These are phyloP conservation scores for Clonostachys solani DNA, from an alignment of 2,329 filamentous ascomycete genomes.

Conservation along the genomic window DNA sequence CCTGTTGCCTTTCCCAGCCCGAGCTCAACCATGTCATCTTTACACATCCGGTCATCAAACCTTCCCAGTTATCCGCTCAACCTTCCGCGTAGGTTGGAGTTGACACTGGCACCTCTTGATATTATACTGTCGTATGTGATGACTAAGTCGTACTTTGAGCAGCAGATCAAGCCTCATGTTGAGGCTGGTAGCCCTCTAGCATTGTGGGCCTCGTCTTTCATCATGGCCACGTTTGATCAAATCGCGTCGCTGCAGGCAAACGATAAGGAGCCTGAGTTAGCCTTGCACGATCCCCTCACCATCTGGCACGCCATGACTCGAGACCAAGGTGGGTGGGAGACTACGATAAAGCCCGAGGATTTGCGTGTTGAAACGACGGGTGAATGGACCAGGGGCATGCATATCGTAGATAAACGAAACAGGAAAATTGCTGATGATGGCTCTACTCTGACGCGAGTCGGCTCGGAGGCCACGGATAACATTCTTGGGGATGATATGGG, in stretches of 20 bases:
- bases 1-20: constrained; percentile 70
- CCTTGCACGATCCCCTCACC: constrained; percentile 73
- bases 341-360: constrained; percentile 63
- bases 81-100: constrained; percentile 58
- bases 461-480: constrained; percentile 35
- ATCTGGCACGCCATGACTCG: constrained; percentile 73
- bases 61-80: constrained; percentile 60
- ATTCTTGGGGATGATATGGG: constrained; percentile 66
- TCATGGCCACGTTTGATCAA: constrained; percentile 64
- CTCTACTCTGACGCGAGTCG: constrained; percentile 14
- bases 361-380: constrained; percentile 85
- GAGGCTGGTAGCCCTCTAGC: constrained; percentile 67
- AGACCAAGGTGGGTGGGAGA: constrained; percentile 53
- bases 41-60: constrained; percentile 42
- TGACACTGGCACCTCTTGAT: constrained; percentile 73
- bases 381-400: constrained; percentile 94
- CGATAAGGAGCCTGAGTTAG: constrained; percentile 54
- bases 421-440: constrained; percentile 45
- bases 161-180: constrained; percentile 50
- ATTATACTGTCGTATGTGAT: constrained; percentile 70
- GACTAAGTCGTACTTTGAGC: constrained; percentile 53
- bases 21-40: constrained; percentile 73
- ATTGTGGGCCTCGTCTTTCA: constrained; percentile 70
- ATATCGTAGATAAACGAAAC: constrained; percentile 71
- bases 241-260: constrained; percentile 59